These are phyloP conservation scores for Podospora sp. DNA, from an alignment of 495 filamentous ascomycete genomes.

Conservation along the genomic window DNA sequence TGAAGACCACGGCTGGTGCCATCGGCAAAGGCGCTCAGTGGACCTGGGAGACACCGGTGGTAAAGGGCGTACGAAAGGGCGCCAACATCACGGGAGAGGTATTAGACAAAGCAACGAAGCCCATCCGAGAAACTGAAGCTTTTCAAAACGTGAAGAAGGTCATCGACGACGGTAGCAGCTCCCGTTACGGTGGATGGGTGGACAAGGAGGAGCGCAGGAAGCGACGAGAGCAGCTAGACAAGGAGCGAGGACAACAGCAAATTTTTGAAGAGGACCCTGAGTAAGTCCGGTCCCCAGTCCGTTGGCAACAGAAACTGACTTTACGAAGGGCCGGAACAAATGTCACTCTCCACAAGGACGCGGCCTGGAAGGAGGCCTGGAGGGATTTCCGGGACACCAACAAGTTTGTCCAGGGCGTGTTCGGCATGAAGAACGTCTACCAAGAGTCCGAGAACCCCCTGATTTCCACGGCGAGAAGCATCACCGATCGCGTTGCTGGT, in stretches of 20 bases:
- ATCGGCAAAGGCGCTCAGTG: conserved; percentile 88
- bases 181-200: conserved; percentile 91
- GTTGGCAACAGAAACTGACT: conserved; percentile 14
- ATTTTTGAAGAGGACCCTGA: conserved; percentile 81
- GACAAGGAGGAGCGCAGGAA: conserved; percentile 91
- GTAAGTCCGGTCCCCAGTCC: conserved; percentile 55
- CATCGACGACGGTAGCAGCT: conserved; percentile 96
- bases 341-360: conserved; percentile 93
- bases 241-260: conserved; percentile 56
- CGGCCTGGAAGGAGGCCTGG: conserved; percentile 96
- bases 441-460: conserved; percentile 96
- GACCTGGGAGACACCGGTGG: conserved; percentile 95
- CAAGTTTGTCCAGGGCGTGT: conserved; percentile 85
- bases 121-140: conserved; percentile 89
- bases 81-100: conserved; percentile 82
- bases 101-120: conserved; percentile 89
- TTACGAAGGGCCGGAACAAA: conserved; percentile 80
- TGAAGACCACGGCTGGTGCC: conserved; percentile 82
- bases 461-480: conserved; percentile 87
- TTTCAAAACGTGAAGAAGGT: conserved; percentile 93
- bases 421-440: conserved; percentile 79
- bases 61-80: conserved; percentile 87
- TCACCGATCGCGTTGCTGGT: conserved; percentile 87
- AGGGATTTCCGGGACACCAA: conserved; percentile 85
- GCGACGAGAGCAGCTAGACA: conserved; percentile 68